Conservation (phyloP, 805 yeast genomes). For the Barnettozyma wickerhamii region DNA sequence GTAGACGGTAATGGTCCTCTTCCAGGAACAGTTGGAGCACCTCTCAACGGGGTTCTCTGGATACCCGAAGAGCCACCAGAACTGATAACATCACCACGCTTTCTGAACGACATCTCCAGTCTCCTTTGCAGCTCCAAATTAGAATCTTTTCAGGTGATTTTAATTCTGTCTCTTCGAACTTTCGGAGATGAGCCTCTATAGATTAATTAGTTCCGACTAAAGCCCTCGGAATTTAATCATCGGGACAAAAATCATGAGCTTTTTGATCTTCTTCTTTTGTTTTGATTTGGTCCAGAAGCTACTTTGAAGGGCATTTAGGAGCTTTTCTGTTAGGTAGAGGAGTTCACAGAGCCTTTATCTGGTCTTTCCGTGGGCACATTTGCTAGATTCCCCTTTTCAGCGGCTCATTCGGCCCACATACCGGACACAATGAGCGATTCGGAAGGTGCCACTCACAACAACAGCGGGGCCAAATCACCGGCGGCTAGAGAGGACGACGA, state of each 20-base stretch:
- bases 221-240: too few species aligned
- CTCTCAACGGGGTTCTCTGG: constrained; percentile 15
- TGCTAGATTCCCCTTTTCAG: background rate
- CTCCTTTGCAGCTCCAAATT: too few species aligned
- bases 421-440: constrained; percentile 12
- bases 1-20: constrained; percentile 14
- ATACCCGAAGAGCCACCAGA: constrained; percentile 5
- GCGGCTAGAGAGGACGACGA: constrained; percentile 15
- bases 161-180: too few species aligned
- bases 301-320: too few species aligned
- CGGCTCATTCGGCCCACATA: background rate
- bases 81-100: constrained; percentile 46
- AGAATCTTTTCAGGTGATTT: too few species aligned
- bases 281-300: too few species aligned
- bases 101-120: constrained; percentile 50
- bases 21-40: constrained; percentile 13
- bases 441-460: constrained; percentile 3
- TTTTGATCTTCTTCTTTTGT: too few species aligned
- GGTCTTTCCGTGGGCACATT: too few species aligned
- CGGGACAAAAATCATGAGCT: background rate
- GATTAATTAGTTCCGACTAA: too few species aligned
- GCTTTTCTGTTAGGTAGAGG: background rate
- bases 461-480: background rate
- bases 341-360: too few species aligned
- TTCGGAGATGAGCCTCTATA: too few species aligned